phyloP scores from a whole-genome alignment of 192 early-diverging fungal genomes.

The Chytriomyces confervae region DNA sequence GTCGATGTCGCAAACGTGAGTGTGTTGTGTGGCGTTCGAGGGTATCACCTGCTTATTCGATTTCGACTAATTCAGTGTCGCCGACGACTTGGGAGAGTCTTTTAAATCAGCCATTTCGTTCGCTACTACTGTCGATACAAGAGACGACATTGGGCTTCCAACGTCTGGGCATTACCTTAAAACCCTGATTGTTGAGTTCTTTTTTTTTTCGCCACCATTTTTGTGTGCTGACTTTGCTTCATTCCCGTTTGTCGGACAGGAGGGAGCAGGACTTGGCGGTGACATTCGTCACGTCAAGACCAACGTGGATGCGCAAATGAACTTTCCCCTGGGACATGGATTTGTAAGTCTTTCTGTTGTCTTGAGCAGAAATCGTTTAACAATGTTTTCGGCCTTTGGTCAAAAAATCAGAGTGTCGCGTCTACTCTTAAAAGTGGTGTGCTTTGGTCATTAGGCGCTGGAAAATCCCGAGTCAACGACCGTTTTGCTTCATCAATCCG shows the following conservation, averaged over 20 bases:
- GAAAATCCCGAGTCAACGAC: slow-evolving; percentile 73
- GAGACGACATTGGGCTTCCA: slow-evolving; percentile 81
- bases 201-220: slow-evolving; percentile 1
- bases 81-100: slow-evolving; percentile 78
- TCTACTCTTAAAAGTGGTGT: slow-evolving; percentile 67
- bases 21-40: too few species aligned
- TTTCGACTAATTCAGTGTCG: slow-evolving; percentile 30
- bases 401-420: slow-evolving; percentile 28
- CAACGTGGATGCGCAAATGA: slow-evolving; percentile 71
- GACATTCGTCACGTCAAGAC: slow-evolving; percentile 75
- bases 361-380: slow-evolving; percentile 29
- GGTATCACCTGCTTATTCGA: neutral
- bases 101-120: slow-evolving; percentile 81
- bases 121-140: slow-evolving; percentile 68
- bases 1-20: slow-evolving; percentile 43
- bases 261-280: slow-evolving; percentile 83
- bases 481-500: slow-evolving; percentile 83
- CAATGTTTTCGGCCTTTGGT: neutral
- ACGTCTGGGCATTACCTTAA: slow-evolving; percentile 63
- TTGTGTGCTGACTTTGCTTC: neutral
- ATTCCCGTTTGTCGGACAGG: neutral
- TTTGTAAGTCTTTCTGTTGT: neutral
- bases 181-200: neutral
- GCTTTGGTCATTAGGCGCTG: slow-evolving; percentile 57
- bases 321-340: slow-evolving; percentile 52